These are phyloP conservation scores for Diatrype stigma DNA, from an alignment of 2,329 filamentous ascomycete genomes.

Conservation along the genomic window DNA sequence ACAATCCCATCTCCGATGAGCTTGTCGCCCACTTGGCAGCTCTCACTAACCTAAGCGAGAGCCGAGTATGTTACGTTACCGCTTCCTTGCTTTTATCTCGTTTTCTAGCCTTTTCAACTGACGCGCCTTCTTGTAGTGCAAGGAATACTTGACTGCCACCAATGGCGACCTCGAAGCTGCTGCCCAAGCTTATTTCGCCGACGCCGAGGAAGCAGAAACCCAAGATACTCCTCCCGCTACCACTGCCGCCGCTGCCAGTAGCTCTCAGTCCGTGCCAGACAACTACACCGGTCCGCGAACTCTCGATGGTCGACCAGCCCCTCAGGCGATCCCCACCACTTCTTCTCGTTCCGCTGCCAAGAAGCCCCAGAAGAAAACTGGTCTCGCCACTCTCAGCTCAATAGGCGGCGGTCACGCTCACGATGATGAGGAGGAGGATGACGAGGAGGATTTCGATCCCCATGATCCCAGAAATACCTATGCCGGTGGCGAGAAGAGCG, in stretches of 20 bases:
- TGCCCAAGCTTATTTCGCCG: constrained; percentile 57
- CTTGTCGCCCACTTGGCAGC: constrained; percentile 30
- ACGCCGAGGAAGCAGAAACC: constrained; percentile 47
- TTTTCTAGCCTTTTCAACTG: constrained; percentile 2
- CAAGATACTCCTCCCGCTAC: constrained; percentile 37
- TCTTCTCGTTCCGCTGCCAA: constrained; percentile 31
- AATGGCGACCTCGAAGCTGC: constrained; percentile 64
- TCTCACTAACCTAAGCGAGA: constrained; percentile 22
- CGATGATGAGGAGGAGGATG: constrained; percentile 55
- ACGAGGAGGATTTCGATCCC: constrained; percentile 52
- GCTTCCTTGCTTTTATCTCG: neutral
- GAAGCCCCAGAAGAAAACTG: constrained; percentile 50
- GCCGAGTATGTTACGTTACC: neutral
- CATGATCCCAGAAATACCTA: constrained; percentile 66
- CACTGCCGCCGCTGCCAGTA: constrained; percentile 33
- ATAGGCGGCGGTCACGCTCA: constrained; percentile 45
- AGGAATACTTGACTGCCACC: constrained; percentile 64
- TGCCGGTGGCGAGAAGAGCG: constrained; percentile 81
- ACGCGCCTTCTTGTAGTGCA: constrained; percentile 27
- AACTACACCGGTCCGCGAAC: constrained; percentile 59
- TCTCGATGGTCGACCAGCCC: constrained; percentile 58
- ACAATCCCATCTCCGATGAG: neutral
- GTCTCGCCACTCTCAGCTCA: constrained; percentile 58
- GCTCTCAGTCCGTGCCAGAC: constrained; percentile 18
- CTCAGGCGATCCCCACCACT: constrained; percentile 31